phyloP scores from a whole-genome alignment of 352 stramenopile genomes.

The Phytophthora capsici region DNA sequence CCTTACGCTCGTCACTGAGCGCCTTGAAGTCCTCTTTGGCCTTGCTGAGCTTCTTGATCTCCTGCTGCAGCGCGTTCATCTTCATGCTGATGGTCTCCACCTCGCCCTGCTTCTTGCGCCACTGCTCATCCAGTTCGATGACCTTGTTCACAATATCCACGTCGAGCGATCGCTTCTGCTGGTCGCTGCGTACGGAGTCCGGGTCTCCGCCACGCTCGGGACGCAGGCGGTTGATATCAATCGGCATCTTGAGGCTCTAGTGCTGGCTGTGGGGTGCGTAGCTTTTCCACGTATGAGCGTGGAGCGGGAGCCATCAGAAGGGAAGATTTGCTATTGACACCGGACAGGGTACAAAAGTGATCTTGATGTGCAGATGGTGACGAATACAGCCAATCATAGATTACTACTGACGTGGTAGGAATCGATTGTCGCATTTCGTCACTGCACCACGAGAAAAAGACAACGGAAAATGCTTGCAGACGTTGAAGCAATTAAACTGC shows the following conservation, averaged over 20 bases:
- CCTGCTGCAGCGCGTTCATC: conserved; percentile 83
- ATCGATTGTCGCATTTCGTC: conserved; percentile 3
- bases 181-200: conserved; percentile 93
- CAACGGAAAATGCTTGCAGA: too few relatives aligned
- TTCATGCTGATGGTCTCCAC: conserved; percentile 88
- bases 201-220: conserved; percentile 96
- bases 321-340: conserved; percentile 28
- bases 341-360: not conserved
- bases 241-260: conserved; percentile 88
- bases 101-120: conserved; percentile 88
- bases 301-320: conserved; percentile 28
- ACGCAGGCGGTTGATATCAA: conserved; percentile 98
- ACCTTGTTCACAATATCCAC: conserved; percentile 96
- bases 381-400: not conserved
- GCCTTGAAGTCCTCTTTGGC: conserved; percentile 89
- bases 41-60: conserved; percentile 91
- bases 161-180: conserved; percentile 94
- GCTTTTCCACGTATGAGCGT: conserved; percentile 37
- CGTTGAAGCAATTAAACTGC: too few relatives aligned
- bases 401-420: not conserved
- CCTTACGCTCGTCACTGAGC: conserved; percentile 84
- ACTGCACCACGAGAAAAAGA: too few relatives aligned
- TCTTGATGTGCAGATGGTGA: not conserved
- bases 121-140: conserved; percentile 93
- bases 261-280: conserved; percentile 26